Evolutionary conservation across 2,329 filamentous ascomycete species (phyloP), one percentile per base, ranked within the genome.

Genomic region (Neonectria hederae): DNA sequence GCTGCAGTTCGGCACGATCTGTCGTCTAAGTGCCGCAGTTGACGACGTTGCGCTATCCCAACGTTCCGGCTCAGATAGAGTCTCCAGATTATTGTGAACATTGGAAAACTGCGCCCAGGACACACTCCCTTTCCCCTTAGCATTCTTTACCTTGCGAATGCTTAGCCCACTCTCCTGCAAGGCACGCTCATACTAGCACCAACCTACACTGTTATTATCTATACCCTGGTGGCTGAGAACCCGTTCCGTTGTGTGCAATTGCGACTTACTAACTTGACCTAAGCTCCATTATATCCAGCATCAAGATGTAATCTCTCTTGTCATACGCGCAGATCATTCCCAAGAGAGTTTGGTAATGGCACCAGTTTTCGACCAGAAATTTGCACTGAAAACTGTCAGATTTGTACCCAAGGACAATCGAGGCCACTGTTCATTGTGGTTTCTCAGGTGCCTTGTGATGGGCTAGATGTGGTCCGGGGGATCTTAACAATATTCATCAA

Each of bases 131-230:
- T 35, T 35, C 40, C 43, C 57, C 57, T n/a, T n/a, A 28, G 28
- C 5, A 14, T 48, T 26, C 52, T 42, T 43, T 21, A 22, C n/a
- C 42, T 22, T 22, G 19, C 21, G 22, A 22, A 14, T 46, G 19
- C 32, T 24, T 54, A 30, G 35, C 26, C 42, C 28, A 38, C 57
- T 38, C 40, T 46, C 17, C 42, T 54, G 48, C 57, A 59, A 59
- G 57, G 49, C 57, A 59, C 48, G 48, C 40, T 35, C 32, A 48
- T 21, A 38, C 43, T 53, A 42, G 56, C 26, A 49, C 19, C 48
- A 28, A 40, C 48, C 17, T 43, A 38, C 38, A 30, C 57, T 38
- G 14, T 26, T 17, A 46, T 14, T 59, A 11, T 21, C 14, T 48
- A n/a, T 32, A 30, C 40, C 17, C 17, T 52, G 38, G 40, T 48